Base-by-base conservation (phyloP, 495 filamentous ascomycete genomes). In the Penicillium bovifimosum region DNA sequence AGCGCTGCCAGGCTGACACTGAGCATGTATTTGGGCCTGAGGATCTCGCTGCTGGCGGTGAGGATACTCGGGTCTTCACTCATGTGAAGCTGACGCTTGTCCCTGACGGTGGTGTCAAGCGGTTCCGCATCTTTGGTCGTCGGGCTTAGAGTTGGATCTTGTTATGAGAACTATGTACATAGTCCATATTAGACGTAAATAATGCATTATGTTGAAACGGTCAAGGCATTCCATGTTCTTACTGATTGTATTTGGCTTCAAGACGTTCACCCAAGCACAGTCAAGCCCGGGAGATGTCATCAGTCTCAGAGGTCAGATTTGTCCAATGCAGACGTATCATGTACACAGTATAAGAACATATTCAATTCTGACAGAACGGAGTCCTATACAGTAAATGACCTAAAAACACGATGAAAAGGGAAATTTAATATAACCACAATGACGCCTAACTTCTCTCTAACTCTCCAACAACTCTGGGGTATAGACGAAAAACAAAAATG, bases 81-180 rank as follows among this genome's bases (percentile, higher is more conserved):
- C 88, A 92, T 73, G 82, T 89, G 24, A 96, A 93, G 76, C 73
- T 96, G 68, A 87, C 86, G 18, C 93, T 96, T 47, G 85, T 96
- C 54, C 91, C 91, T 6, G 91, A 96, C 66, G 91, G 91, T 35
- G 91, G 91, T 1, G 87, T 95, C 27, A 95, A 95, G 80, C 74
- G 91, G 41, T 79, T 96, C 52, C 80, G 90, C 45, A 84, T 95
- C 10, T 85, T 88, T 67, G 89, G 87, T 5, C 84, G 81, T 63
- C 80, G 86, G 59, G 72, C 68, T 51, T 47, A 24, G 41, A 20
- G n/a, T 48, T 26, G 13, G 8, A 28, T 17, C 2, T 29, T 10
- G 41, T 13, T 28, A 45, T 24, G 46, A 24, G 32, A 42, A 42
- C 26, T 16, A 38, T 49, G 49, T 50, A 45, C 17, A 60, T 53